phyloP scores from a whole-genome alignment of 345 rosid species.

The Leavenworthia alabamica region DNA sequence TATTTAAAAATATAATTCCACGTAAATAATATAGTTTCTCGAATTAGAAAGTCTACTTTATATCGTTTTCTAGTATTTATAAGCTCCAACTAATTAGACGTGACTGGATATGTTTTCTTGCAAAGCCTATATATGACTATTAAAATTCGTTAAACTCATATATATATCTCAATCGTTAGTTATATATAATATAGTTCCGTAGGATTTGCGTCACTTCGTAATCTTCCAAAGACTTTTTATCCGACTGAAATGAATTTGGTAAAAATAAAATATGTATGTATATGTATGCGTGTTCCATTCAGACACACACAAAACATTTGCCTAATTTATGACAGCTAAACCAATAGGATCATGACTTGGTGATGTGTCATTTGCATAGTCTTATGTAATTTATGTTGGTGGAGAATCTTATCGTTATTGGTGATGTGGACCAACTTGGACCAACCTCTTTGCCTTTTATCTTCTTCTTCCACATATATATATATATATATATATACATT shows the following conservation, averaged over 20 bases:
- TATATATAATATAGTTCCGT: constrained; percentile 18
- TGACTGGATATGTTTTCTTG: constrained; percentile 20
- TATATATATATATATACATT: background rate
- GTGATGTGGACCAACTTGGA: constrained; percentile 31
- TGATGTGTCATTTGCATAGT: constrained; percentile 24
- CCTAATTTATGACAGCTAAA: constrained; percentile 21
- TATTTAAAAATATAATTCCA: too few species aligned
- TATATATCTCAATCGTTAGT: background rate
- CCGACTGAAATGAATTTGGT: background rate
- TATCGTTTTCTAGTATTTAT: constrained; percentile 17
- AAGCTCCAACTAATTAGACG: too few species aligned
- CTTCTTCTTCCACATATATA: constrained; percentile 16
- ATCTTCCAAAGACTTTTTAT: constrained; percentile 10
- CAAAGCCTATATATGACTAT: too few species aligned
- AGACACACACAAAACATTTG: constrained; percentile 11
- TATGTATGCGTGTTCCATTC: constrained; percentile 6
- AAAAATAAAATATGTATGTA: background rate
- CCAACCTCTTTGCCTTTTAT: constrained; percentile 14
- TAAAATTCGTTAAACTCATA: background rate
- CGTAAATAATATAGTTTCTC: background rate
- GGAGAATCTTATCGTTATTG: constrained; percentile 30
- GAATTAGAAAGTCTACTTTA: constrained; percentile 16
- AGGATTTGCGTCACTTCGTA: constrained; percentile 10
- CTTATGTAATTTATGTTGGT: constrained; percentile 8
- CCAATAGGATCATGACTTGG: constrained; percentile 15